These are phyloP conservation scores for Aspergillus ruber DNA, from an alignment of 2,329 filamentous ascomycete genomes.

Conservation along the genomic window DNA sequence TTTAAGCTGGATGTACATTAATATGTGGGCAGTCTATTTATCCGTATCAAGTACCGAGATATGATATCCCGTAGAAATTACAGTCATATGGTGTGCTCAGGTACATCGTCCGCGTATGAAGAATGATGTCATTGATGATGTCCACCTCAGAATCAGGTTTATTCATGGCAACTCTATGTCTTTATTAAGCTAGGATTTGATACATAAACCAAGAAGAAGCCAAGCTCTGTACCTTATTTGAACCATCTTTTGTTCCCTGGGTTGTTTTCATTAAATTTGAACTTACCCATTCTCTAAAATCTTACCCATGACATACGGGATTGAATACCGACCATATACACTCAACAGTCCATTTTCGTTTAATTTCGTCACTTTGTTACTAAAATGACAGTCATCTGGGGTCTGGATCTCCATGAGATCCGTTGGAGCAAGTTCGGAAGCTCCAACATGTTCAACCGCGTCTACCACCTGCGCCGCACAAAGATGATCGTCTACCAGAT, in stretches of 20 bases:
- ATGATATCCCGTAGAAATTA: no score
- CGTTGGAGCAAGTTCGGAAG: slow-evolving; percentile 54
- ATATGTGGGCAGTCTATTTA: no score
- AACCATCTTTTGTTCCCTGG: not conserved
- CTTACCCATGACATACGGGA: no score
- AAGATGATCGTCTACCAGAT: slow-evolving; percentile 57
- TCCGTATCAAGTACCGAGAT: no score
- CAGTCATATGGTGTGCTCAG: no score
- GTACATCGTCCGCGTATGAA: no score
- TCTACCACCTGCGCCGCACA: slow-evolving; percentile 50
- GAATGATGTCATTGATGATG: not conserved
- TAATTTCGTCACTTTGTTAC: not conserved
- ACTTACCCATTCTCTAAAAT: not conserved
- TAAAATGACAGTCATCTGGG: slow-evolving; percentile 49
- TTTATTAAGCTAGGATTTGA: not conserved
- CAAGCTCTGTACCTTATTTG: not conserved
- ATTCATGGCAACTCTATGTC: slow-evolving; percentile 7
- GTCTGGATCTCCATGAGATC: slow-evolving; percentile 51
- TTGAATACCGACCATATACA: not conserved
- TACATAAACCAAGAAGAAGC: not conserved
- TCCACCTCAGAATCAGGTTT: not conserved
- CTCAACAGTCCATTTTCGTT: not conserved
- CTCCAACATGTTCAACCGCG: slow-evolving; percentile 53
- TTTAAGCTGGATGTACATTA: not conserved
- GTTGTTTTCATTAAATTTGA: not conserved